Percentiles rank a stretch among this genome's conserved stretches.
Conservation (phyloP, 306 rosid species). For the Malus sieversii region DNA sequence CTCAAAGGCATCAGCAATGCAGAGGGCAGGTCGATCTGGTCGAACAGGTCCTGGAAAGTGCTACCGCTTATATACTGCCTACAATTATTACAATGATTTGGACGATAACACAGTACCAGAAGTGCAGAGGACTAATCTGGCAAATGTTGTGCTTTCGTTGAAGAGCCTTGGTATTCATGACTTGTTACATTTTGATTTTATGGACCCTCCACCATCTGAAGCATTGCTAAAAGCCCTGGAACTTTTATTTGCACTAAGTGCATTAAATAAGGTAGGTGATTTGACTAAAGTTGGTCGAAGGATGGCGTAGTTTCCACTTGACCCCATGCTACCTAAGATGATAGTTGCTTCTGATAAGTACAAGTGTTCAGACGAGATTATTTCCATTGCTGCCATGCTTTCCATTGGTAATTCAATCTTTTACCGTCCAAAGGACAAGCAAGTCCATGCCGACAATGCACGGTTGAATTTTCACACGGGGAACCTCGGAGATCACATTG, state of each 20-base stretch:
- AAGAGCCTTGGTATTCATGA: constrained; percentile 93
- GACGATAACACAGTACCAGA: constrained; percentile 91
- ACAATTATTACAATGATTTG: constrained; percentile 63
- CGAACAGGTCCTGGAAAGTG: constrained; percentile 98
- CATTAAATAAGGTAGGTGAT: constrained; percentile 81
- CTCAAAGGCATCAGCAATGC: constrained; percentile 95
- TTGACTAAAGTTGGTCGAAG: constrained; percentile 81
- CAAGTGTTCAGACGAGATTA: constrained; percentile 80
- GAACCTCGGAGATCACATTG: constrained; percentile 86
- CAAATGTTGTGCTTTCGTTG: constrained; percentile 77
- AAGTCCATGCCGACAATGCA: constrained; percentile 96
- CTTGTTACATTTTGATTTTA: constrained; percentile 73
- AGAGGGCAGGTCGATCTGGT: constrained; percentile 94
- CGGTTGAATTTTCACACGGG: constrained; percentile 86
- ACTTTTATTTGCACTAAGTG: constrained; percentile 76
- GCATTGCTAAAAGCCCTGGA: constrained; percentile 89
- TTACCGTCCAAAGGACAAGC: constrained; percentile 98
- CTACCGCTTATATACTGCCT: constrained; percentile 75
- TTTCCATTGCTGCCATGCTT: constrained; percentile 88
- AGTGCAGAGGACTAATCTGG: constrained; percentile 85
- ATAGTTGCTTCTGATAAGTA: constrained; percentile 88
- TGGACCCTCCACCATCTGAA: constrained; percentile 98
- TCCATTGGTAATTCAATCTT: constrained; percentile 87
- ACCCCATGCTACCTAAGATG: constrained; percentile 90
- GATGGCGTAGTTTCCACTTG: constrained; percentile 97